Percentiles rank a stretch among this genome's conserved stretches.
These are phyloP conservation scores for Echinosophora koreensis DNA, from an alignment of 306 rosid species.

Conservation along the genomic window DNA sequence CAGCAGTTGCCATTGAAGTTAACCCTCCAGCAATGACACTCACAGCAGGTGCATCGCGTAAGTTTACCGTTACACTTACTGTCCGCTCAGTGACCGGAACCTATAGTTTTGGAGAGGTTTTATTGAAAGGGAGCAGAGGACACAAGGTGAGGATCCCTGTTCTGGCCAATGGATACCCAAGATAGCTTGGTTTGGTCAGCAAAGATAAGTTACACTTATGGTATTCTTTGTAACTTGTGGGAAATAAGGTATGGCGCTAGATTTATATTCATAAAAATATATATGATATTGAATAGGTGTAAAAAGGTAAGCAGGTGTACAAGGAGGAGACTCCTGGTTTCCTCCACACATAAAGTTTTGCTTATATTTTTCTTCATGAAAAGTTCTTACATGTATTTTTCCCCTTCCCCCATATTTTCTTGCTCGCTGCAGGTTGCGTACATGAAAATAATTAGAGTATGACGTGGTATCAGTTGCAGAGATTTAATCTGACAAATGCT, in stretches of 20 bases:
- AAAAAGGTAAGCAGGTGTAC: slow-evolving; percentile 72
- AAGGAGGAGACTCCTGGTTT: slow-evolving; percentile 57
- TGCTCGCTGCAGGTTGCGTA: slow-evolving; percentile 7
- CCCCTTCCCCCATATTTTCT: slow-evolving; percentile 12
- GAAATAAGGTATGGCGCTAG: slow-evolving; percentile 76
- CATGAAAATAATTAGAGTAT: neutral
- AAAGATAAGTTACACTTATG: slow-evolving; percentile 60
- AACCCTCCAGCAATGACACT: slow-evolving; percentile 89
- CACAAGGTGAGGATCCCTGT: slow-evolving; percentile 97
- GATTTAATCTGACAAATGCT: too few relatives aligned
- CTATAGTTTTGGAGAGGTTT: slow-evolving; percentile 89
- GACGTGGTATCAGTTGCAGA: too few relatives aligned
- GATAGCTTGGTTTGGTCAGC: slow-evolving; percentile 50
- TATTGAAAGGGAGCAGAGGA: slow-evolving; percentile 91
- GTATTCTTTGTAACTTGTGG: slow-evolving; percentile 93
- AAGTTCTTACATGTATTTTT: slow-evolving; percentile 19
- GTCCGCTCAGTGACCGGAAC: slow-evolving; percentile 82
- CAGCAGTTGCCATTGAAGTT: slow-evolving; percentile 82
- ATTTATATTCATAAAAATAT: slow-evolving; percentile 55
- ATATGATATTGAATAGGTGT: slow-evolving; percentile 67
- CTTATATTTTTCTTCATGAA: slow-evolving; percentile 49
- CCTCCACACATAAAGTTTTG: slow-evolving; percentile 72
- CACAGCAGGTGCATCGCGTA: slow-evolving; percentile 75
- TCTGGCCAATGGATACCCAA: slow-evolving; percentile 83
- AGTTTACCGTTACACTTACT: slow-evolving; percentile 77